Percentiles rank a stretch among this genome's conserved stretches.
phyloP scores from a whole-genome alignment of 192 early-diverging fungal species.

The Spizellomyces sp. region DNA sequence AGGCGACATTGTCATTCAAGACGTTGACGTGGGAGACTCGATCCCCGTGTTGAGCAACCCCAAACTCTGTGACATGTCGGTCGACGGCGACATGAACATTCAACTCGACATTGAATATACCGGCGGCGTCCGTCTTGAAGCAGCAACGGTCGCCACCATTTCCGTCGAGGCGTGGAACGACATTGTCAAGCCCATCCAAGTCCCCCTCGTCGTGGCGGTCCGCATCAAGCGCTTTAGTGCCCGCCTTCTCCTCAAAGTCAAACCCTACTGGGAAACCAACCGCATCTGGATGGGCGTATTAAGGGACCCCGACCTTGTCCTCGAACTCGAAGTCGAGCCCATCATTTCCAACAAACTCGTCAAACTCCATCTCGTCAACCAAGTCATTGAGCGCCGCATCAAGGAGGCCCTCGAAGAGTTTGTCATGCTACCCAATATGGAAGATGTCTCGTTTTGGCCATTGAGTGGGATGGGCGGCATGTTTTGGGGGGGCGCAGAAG shows the following conservation, averaged over 20 bases:
- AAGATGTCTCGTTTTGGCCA: conserved; percentile 78
- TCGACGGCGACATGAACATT: conserved; percentile 70
- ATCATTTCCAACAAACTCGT: conserved; percentile 85
- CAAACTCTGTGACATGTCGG: conserved; percentile 68
- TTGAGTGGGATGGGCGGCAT: conserved; percentile 34
- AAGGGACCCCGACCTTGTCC: conserved; percentile 71
- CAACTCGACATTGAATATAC: conserved; percentile 80
- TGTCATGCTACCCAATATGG: conserved; percentile 87
- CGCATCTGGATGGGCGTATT: conserved; percentile 87
- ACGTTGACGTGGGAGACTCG: conserved; percentile 75
- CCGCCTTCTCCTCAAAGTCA: conserved; percentile 73
- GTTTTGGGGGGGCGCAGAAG: conserved; percentile 38
- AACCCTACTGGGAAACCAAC: conserved; percentile 73
- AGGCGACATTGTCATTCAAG: conserved; percentile 78
- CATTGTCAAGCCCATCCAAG: conserved; percentile 64
- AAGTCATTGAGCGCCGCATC: conserved; percentile 83
- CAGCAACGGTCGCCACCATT: conserved; percentile 66
- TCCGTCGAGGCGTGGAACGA: conserved; percentile 57
- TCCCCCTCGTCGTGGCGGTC: conserved; percentile 78
- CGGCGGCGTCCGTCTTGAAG: conserved; percentile 73
- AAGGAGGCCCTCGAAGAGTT: conserved; percentile 77
- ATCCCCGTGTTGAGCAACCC: conserved; percentile 79
- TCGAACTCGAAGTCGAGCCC: conserved; percentile 67
- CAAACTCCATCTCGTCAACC: conserved; percentile 74
- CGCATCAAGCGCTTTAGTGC: conserved; percentile 74